phyloP scores from a whole-genome alignment of 1,284 basidiomycete genomes.

The Malassezia dermatis region DNA sequence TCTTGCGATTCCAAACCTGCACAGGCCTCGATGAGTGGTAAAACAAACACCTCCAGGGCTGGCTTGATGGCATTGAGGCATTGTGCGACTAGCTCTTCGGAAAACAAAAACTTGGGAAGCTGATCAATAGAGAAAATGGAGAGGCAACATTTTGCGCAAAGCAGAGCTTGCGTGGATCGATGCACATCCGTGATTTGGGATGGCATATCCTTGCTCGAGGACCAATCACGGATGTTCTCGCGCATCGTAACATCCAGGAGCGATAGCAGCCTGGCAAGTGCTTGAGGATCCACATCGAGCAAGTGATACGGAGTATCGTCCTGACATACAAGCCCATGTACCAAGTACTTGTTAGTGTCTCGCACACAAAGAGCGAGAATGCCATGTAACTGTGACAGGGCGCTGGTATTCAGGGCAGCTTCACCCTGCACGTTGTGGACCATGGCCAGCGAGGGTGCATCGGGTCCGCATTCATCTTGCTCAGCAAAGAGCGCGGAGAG shows the following conservation, averaged over 20 bases:
- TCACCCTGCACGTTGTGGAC: neutral
- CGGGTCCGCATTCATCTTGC: neutral
- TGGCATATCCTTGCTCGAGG: neutral
- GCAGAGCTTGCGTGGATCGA: slow-evolving; percentile 47
- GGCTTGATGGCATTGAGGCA: slow-evolving; percentile 69
- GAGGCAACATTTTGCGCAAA: slow-evolving; percentile 72
- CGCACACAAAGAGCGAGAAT: slow-evolving; percentile 8
- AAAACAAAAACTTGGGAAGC: slow-evolving; percentile 66
- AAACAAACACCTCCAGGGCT: slow-evolving; percentile 66
- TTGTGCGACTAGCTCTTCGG: slow-evolving; percentile 74
- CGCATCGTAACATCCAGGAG: slow-evolving; percentile 27
- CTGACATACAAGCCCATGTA: neutral
- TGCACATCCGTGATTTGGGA: neutral
- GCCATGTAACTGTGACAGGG: slow-evolving; percentile 1
- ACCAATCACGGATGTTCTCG: neutral
- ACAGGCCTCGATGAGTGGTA: slow-evolving; percentile 72
- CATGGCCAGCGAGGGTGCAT: neutral
- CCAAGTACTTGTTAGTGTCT: slow-evolving; percentile 1
- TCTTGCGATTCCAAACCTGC: slow-evolving; percentile 12
- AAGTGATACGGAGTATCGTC: neutral
- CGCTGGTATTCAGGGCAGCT: neutral
- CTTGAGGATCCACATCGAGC: slow-evolving; percentile 10
- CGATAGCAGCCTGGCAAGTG: slow-evolving; percentile 21
- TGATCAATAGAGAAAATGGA: slow-evolving; percentile 65
- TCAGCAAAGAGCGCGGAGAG: neutral